Evolutionary conservation across 805 yeast species (phyloP).

Genomic region (Candida dajiaensis): DNA sequence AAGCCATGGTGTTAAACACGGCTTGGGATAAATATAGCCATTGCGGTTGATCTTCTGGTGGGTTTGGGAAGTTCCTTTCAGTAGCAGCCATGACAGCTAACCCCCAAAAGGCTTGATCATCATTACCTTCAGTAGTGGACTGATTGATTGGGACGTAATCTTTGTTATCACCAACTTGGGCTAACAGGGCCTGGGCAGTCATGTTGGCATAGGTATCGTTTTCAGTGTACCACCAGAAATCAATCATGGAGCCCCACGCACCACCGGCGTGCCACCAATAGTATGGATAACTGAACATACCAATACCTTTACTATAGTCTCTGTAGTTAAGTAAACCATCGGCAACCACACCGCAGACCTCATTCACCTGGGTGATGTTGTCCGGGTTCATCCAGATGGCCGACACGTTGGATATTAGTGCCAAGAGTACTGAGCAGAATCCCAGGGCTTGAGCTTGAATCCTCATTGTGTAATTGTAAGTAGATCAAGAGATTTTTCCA

Average conservation of each 20-base stretch:
- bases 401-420: background rate
- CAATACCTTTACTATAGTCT: constrained; percentile 59
- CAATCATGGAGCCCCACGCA: constrained; percentile 53
- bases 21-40: constrained; percentile 84
- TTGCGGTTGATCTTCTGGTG: constrained; percentile 48
- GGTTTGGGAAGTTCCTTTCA: constrained; percentile 76
- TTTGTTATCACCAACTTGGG: constrained; percentile 58
- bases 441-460: background rate
- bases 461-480: background rate
- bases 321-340: constrained; percentile 65
- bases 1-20: constrained; percentile 76
- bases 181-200: constrained; percentile 51
- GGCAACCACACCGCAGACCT: constrained; percentile 52
- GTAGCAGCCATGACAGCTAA: constrained; percentile 79
- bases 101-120: constrained; percentile 94
- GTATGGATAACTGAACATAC: constrained; percentile 68
- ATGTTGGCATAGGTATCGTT: constrained; percentile 55
- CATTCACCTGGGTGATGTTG: constrained; percentile 25
- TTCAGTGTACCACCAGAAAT: constrained; percentile 60
- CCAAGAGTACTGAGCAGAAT: background rate
- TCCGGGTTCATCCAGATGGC: constrained; percentile 25
- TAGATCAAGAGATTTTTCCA: background rate
- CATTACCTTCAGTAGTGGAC: constrained; percentile 82
- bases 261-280: constrained; percentile 95
- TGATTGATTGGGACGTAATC: constrained; percentile 80